Evolutionary conservation across 2,329 filamentous ascomycete species (phyloP).

Genomic region (Arthrinium puccinioides): DNA sequence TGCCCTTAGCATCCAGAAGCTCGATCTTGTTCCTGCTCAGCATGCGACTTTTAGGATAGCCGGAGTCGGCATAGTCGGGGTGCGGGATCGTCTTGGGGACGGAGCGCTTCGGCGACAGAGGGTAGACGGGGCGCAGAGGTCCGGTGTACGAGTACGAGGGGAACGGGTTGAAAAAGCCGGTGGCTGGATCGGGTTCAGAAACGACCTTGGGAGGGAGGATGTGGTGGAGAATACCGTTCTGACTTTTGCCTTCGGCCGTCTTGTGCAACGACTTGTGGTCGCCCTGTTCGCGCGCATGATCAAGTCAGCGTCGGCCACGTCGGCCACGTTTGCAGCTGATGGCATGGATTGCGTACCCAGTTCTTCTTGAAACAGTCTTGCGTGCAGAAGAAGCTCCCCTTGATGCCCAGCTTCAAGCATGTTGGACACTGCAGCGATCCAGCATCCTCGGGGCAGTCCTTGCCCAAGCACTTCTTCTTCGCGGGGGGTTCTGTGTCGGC

Average conservation of each 20-base stretch:
- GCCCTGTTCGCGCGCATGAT: conserved; percentile 39
- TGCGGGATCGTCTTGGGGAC: conserved; percentile 74
- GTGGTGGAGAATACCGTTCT: conserved; percentile 66
- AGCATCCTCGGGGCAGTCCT: conserved; percentile 81
- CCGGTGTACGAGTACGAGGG: conserved; percentile 82
- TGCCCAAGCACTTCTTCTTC: conserved; percentile 69
- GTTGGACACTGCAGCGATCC: conserved; percentile 87
- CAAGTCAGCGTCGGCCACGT: conserved; percentile 6
- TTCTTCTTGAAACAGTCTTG: conserved; percentile 99
- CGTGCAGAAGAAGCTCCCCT: conserved; percentile 93
- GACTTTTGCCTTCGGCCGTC: conserved; percentile 38
- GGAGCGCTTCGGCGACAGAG: conserved; percentile 63
- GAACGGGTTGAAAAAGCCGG: conserved; percentile 86
- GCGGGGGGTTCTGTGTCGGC: conserved; percentile 43
- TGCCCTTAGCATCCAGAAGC: conserved; percentile 70
- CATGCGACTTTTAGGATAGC: conserved; percentile 59
- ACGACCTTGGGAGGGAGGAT: conserved; percentile 72
- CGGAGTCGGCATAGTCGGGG: conserved; percentile 84
- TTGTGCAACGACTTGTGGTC: conserved; percentile 84
- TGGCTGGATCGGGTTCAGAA: conserved; percentile 87
- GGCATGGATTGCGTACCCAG: conserved; percentile 59
- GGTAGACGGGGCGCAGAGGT: conserved; percentile 76
- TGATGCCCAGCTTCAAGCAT: conserved; percentile 79
- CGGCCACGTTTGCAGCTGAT: not conserved
- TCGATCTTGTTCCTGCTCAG: conserved; percentile 73